Evolutionary conservation across 345 rosid genomes (phyloP).

Genomic region (Salix brachista): DNA sequence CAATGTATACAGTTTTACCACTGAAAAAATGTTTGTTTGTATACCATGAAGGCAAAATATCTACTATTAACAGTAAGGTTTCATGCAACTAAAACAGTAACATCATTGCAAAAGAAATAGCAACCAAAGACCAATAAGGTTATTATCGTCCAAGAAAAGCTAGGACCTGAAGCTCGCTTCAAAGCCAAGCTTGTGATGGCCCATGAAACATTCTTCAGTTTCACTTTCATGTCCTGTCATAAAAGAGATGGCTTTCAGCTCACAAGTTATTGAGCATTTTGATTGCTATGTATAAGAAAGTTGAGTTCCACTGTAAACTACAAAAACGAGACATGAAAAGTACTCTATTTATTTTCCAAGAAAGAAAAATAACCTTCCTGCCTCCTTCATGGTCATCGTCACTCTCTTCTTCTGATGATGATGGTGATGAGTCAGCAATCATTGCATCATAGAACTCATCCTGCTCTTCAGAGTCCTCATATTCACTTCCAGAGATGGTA

Average conservation of each 20-base stretch:
- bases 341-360: background rate
- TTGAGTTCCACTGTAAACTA: background rate
- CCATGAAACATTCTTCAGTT: slow-evolving; percentile 84
- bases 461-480: slow-evolving; percentile 53
- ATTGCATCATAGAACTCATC: slow-evolving; percentile 96
- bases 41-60: background rate
- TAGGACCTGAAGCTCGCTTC: slow-evolving; percentile 69
- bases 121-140: background rate
- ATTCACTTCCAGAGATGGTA: slow-evolving; percentile 39
- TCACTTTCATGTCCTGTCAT: slow-evolving; percentile 58
- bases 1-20: background rate
- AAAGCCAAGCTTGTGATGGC: slow-evolving; percentile 70
- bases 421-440: slow-evolving; percentile 54
- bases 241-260: background rate
- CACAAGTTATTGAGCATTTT: too few relatives aligned
- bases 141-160: slow-evolving; percentile 1
- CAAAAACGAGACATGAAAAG: background rate
- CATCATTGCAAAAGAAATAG: background rate
- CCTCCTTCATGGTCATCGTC: slow-evolving; percentile 41
- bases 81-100: background rate
- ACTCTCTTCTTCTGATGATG: slow-evolving; percentile 60
- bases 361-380: slow-evolving; percentile 42
- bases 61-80: background rate
- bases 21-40: background rate
- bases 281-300: background rate